Conservation (phyloP, 805 yeast genomes). For the Vanderwaltozyma polyspora region DNA sequence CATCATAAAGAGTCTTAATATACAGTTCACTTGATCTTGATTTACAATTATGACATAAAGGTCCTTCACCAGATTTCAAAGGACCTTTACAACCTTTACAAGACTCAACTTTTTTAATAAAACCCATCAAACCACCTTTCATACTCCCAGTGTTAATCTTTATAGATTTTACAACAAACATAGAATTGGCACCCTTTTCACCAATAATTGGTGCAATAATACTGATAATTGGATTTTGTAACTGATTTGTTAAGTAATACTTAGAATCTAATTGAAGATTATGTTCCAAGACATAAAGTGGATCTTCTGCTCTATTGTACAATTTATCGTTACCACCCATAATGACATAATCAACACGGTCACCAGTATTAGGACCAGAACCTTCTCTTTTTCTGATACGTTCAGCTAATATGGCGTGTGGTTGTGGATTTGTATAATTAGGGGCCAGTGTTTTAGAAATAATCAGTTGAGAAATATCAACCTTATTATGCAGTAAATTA, state of each 20-base stretch:
- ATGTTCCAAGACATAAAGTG: constrained; percentile 82
- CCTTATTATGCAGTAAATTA: constrained; percentile 78
- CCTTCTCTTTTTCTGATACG: constrained; percentile 97
- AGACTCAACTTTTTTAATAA: constrained; percentile 77
- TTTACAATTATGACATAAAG: constrained; percentile 72
- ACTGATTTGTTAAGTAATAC: constrained; percentile 85
- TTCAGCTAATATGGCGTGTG: constrained; percentile 93
- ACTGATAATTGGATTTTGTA: constrained; percentile 83
- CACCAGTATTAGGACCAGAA: constrained; percentile 93
- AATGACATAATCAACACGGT: constrained; percentile 95
- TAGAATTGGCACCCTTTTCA: constrained; percentile 64
- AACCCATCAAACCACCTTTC: constrained; percentile 82
- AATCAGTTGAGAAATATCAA: constrained; percentile 86
- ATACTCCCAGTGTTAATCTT: constrained; percentile 41
- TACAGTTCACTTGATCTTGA: constrained; percentile 65
- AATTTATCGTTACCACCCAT: constrained; percentile 73
- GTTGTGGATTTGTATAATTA: constrained; percentile 93
- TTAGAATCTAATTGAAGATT: constrained; percentile 89
- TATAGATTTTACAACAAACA: constrained; percentile 47
- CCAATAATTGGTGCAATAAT: constrained; percentile 94
- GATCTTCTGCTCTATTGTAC: constrained; percentile 95
- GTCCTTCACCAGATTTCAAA: constrained; percentile 51
- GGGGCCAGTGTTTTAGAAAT: constrained; percentile 87
- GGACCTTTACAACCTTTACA: constrained; percentile 88
- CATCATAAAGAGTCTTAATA: constrained; percentile 66